phyloP scores from a whole-genome alignment of 2,329 filamentous ascomycete species.

The Arthrobotrys entomopaga region DNA sequence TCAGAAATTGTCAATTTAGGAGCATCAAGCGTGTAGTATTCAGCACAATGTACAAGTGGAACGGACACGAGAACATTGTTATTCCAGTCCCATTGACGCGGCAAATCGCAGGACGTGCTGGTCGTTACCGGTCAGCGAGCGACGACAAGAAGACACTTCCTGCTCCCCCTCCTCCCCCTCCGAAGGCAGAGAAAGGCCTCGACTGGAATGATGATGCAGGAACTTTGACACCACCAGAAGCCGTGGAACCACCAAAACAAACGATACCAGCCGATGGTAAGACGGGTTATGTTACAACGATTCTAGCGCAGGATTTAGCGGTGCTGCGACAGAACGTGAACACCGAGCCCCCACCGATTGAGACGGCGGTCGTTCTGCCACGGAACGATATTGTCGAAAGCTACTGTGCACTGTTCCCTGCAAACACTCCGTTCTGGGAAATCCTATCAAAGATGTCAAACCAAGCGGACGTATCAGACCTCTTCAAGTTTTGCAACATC shows the following conservation, averaged over 20 bases:
- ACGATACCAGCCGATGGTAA: constrained; percentile 31
- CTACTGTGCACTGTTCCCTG: constrained; percentile 84
- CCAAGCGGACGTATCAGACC: constrained; percentile 71
- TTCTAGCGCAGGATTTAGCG: constrained; percentile 24
- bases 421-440: constrained; percentile 81
- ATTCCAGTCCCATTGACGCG: constrained; percentile 83
- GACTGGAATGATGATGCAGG: constrained; percentile 44
- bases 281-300: constrained; percentile 37
- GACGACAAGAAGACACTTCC: constrained; percentile 35
- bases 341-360: constrained; percentile 64
- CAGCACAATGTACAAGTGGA: constrained; percentile 78
- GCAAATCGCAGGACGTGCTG: constrained; percentile 92
- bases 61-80: constrained; percentile 69
- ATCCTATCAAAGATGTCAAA: constrained; percentile 80
- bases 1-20: constrained; percentile 61
- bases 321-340: constrained; percentile 37
- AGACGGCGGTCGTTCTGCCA: constrained; percentile 76
- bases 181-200: constrained; percentile 53
- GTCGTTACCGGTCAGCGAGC: constrained; percentile 79
- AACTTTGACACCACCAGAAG: constrained; percentile 29
- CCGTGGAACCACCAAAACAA: constrained; percentile 62
- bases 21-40: constrained; percentile 90
- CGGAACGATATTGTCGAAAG: constrained; percentile 76
- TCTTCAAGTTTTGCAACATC: constrained; percentile 77
- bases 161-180: constrained; percentile 63